phyloP scores from a whole-genome alignment of 169 alveolate genomes.

The Cryptosporidium sp. region DNA sequence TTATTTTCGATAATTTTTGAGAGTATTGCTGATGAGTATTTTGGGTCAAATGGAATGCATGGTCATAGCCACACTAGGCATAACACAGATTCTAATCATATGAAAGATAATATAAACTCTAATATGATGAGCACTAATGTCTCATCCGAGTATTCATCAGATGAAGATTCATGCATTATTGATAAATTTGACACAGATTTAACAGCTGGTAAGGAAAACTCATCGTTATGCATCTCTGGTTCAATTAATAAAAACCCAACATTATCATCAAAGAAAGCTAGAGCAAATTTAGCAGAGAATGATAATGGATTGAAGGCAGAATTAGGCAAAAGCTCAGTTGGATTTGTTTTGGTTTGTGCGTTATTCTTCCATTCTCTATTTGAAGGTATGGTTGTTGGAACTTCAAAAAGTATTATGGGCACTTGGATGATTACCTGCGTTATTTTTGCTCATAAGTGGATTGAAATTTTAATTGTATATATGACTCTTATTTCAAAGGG shows the following conservation, averaged over 20 bases:
- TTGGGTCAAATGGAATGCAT: constrained; percentile 2
- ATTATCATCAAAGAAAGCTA: not conserved
- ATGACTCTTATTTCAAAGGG: constrained; percentile 42
- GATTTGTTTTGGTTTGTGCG: constrained; percentile 62
- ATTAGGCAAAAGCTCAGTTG: not conserved
- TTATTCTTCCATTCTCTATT: constrained; percentile 60
- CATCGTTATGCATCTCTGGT: not conserved
- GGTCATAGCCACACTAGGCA: not conserved
- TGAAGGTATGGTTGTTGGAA: constrained; percentile 75
- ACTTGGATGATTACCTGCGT: constrained; percentile 59
- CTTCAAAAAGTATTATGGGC: constrained; percentile 29
- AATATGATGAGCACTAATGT: constrained; percentile 63
- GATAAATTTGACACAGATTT: not conserved
- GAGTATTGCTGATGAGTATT: constrained; percentile 36
- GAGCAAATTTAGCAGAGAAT: not conserved
- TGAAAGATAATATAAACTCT: constrained; percentile 17
- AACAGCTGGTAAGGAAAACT: not conserved
- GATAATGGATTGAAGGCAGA: not conserved
- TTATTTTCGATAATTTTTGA: constrained; percentile 45
- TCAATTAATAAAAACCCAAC: not conserved
- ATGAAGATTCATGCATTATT: constrained; percentile 49
- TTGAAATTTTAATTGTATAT: constrained; percentile 57
- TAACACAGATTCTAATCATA: not conserved
- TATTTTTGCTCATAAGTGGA: constrained; percentile 75
- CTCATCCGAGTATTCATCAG: constrained; percentile 32